Evolutionary conservation across 1,284 basidiomycete genomes (phyloP).

Genomic region (Boletellus sp.): DNA sequence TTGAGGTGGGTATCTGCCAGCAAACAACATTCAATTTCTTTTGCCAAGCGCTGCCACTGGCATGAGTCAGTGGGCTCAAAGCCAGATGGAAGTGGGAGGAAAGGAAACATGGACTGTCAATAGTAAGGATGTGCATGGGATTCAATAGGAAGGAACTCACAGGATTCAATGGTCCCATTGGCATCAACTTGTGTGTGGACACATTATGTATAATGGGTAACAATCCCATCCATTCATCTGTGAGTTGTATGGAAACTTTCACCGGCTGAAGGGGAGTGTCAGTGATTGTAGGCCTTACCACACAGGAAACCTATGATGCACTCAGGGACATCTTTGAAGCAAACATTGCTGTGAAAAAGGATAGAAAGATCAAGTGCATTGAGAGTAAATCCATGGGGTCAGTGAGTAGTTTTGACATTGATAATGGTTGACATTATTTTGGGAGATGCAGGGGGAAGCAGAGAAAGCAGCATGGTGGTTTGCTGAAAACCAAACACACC

Average conservation of each 20-base stretch:
- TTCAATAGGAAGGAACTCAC: slow-evolving; percentile 1
- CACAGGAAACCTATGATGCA: not conserved
- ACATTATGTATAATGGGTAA: not conserved
- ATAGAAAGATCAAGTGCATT: not conserved
- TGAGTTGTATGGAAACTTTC: not conserved
- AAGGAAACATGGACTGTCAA: slow-evolving; percentile 5
- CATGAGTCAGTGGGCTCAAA: not conserved
- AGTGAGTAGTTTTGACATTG: not conserved
- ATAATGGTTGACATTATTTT: not conserved
- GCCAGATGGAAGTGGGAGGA: slow-evolving; percentile 1
- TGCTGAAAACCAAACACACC: too few relatives aligned
- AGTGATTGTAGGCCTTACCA: not conserved
- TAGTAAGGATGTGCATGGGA: too few relatives aligned
- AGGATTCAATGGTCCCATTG: not conserved
- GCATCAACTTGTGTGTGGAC: not conserved
- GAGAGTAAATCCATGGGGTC: not conserved
- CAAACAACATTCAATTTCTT: not conserved
- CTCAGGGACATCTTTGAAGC: not conserved
- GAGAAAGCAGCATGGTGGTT: too few relatives aligned
- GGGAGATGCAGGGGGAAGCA: too few relatives aligned
- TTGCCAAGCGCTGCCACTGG: not conserved
- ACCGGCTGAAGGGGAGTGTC: not conserved
- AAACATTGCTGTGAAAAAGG: not conserved
- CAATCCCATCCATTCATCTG: not conserved
- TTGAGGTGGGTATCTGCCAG: not conserved